Evolutionary conservation across 2,329 filamentous ascomycete genomes (phyloP).

Genomic region (Epichloe glyceriae): DNA sequence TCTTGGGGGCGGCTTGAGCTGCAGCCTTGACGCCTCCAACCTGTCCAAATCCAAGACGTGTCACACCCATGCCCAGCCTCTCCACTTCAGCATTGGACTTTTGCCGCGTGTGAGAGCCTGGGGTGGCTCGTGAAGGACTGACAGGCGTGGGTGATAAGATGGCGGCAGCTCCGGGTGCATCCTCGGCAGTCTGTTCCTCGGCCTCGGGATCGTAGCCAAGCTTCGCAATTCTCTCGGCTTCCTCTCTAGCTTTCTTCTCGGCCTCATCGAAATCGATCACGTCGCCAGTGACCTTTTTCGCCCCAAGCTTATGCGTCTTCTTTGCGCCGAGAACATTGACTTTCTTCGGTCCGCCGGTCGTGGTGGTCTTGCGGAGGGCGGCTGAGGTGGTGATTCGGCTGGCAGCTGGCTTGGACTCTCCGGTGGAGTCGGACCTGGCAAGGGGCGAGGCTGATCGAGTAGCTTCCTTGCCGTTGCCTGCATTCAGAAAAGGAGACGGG

Average conservation of each 20-base stretch:
- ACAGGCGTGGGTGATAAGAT: conserved; percentile 65
- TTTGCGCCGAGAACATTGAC: conserved; percentile 75
- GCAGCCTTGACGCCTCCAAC: conserved; percentile 52
- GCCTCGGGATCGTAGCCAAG: conserved; percentile 91
- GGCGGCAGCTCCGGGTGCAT: conserved; percentile 41
- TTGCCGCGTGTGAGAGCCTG: conserved; percentile 42
- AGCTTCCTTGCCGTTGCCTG: conserved; percentile 52
- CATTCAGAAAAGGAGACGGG: conserved; percentile 79
- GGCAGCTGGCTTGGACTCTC: conserved; percentile 45
- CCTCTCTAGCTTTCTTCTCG: conserved; percentile 93
- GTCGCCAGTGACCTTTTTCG: conserved; percentile 75
- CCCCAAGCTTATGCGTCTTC: conserved; percentile 75
- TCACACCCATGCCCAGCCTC: conserved; percentile 78
- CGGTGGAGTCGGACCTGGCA: conserved; percentile 43
- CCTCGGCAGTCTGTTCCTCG: conserved; percentile 44
- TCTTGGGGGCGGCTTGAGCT: conserved; percentile 42
- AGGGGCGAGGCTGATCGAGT: conserved; percentile 78
- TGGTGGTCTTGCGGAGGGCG: conserved; percentile 65
- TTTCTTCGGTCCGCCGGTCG: conserved; percentile 57
- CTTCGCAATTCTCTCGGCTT: conserved; percentile 90
- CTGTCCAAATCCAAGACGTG: conserved; percentile 77
- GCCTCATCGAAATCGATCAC: conserved; percentile 93
- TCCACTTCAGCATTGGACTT: conserved; percentile 71
- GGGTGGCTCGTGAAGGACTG: conserved; percentile 47
- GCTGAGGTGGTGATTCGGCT: conserved; percentile 66